Base-by-base conservation (phyloP, 2,329 filamentous ascomycete species). In the Cylindrodendrum hubeiense region DNA sequence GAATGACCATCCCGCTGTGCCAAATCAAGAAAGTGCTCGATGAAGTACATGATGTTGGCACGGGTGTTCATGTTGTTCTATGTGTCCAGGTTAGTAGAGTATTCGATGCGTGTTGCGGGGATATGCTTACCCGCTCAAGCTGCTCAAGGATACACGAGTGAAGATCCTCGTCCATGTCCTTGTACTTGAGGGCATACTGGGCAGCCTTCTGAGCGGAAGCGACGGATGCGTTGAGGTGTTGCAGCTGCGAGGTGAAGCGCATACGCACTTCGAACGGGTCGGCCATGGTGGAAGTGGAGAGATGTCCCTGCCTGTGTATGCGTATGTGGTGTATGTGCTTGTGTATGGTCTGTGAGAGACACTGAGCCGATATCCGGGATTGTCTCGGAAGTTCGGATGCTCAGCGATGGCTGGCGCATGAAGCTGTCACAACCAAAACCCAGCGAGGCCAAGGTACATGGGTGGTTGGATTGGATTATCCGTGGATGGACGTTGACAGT, bases 21-120 rank as follows among this genome's bases (percentile, higher is more conserved):
- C 81, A 94, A 86, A 77, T 98, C 95, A 77, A 97, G 93, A 71
- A 99, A 93, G 72, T 95, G 92, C 76, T 98, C 95, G 76, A 99
- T 92, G 80, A 99, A 99, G 81, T 97, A 99, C 92, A 99, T 97
- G 79, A 99, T 98, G 78, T 99, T 99, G 64, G 96, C 97, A 66
- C 95, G 88, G 55, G 91, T 97, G 81, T 99, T 99, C 92, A 99
- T 97, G 71, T 93, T 95, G 71, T 93, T 97, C 88, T 95, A 52
- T 33, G 30, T 9, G 59, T 64, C n/a, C 26, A 24, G 12, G 49
- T 71, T 37, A 70, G 71, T 15, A 37, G 41, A 46, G 37, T 34
- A 21, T 50, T 24, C 47, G 51, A 28, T 51, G 15, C 37, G 24
- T 52, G 37, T 7, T 28, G 19, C 33, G 47, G 53, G 33, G 33